Conservation (phyloP, 2,329 filamentous ascomycete genomes). For the Tricladium varicosporioides region DNA sequence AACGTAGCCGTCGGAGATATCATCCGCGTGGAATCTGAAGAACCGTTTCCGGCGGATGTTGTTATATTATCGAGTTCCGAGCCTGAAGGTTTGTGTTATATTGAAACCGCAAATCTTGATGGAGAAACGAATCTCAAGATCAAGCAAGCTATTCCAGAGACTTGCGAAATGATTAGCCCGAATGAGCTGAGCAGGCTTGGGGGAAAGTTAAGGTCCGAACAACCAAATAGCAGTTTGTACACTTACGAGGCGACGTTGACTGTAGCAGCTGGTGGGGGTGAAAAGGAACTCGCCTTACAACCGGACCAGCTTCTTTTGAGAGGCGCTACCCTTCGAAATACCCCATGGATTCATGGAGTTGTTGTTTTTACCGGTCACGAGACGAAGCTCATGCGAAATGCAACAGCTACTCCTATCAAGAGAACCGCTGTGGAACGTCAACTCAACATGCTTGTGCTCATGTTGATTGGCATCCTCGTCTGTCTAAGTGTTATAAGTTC, state of each 20-base stretch:
- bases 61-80: slow-evolving; percentile 93
- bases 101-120: slow-evolving; percentile 96
- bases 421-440: slow-evolving; percentile 92
- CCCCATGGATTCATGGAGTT: slow-evolving; percentile 92
- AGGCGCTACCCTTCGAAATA: slow-evolving; percentile 92
- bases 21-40: slow-evolving; percentile 87
- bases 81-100: slow-evolving; percentile 96
- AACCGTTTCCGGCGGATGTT: slow-evolving; percentile 91
- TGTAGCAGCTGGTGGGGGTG: slow-evolving; percentile 83
- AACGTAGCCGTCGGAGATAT: slow-evolving; percentile 92
- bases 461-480: slow-evolving; percentile 82
- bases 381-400: slow-evolving; percentile 98
- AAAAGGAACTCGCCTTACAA: slow-evolving; percentile 86
- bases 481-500: slow-evolving; percentile 85
- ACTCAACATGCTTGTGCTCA: slow-evolving; percentile 89
- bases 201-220: slow-evolving; percentile 87
- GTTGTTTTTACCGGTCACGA: slow-evolving; percentile 98
- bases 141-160: slow-evolving; percentile 95
- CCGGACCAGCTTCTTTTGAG: slow-evolving; percentile 91
- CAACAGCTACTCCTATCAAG: slow-evolving; percentile 95
- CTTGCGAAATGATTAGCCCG: slow-evolving; percentile 80
- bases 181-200: slow-evolving; percentile 82
- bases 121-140: slow-evolving; percentile 99
- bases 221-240: slow-evolving; percentile 97
- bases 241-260: slow-evolving; percentile 97